Percentiles rank a stretch among this genome's conserved stretches.
phyloP scores from a whole-genome alignment of 1,284 basidiomycete genomes.

The Malassezia cuniculi region DNA sequence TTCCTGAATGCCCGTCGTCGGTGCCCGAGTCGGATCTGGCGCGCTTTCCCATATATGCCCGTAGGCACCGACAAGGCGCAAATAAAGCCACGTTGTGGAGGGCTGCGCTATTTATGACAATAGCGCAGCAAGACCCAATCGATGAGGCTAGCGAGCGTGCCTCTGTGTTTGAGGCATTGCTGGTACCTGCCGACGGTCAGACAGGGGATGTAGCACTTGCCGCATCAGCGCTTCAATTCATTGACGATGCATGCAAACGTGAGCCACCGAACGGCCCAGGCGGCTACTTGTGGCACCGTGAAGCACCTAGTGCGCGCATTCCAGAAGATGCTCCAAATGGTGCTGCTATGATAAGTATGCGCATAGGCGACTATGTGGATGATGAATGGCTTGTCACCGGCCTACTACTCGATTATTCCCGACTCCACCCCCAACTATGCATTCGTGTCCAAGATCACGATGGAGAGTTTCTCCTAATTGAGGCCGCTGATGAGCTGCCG shows the following conservation, averaged over 20 bases:
- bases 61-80: conserved; percentile 1
- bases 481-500: conserved; percentile 80
- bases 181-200: neutral
- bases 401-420: conserved; percentile 47
- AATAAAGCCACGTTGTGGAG: neutral
- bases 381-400: conserved; percentile 92
- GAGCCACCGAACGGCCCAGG: neutral
- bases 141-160: conserved; percentile 5
- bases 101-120: neutral
- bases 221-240: neutral
- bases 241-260: neutral
- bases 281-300: conserved; percentile 41
- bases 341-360: conserved; percentile 57
- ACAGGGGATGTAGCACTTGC: neutral
- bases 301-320: conserved; percentile 13
- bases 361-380: conserved; percentile 82
- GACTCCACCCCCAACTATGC: conserved; percentile 9
- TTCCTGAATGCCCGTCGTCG: too few species aligned
- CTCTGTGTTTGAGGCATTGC: conserved; percentile 2
- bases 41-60: neutral
- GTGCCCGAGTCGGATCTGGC: too few species aligned
- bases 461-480: conserved; percentile 89
- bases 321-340: neutral
- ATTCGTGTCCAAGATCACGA: conserved; percentile 63
- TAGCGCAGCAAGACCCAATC: neutral